Evolutionary conservation across 1,139 yeast genomes (phyloP), one percentile per base, ranked within the genome.

Genomic region (Saccharomyces hybrid): DNA sequence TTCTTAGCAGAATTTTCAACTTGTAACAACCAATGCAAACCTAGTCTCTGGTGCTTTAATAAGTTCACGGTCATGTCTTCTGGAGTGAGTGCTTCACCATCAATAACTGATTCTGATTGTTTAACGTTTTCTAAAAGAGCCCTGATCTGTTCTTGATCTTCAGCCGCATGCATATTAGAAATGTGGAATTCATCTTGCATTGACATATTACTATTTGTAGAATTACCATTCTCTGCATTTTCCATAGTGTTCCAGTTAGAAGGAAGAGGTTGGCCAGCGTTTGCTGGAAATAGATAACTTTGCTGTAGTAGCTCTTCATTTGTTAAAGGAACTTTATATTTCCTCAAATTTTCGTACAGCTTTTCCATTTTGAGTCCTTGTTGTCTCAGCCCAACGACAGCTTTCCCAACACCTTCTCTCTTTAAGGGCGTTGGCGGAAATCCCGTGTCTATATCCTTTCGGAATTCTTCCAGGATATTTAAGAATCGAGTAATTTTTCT

Each of bases 31-130:
- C 98, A 93, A 3, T 84, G 78, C 29, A 93, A 75, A 0, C 98
- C 98, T 57, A 85, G 75, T 54, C 89, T 77, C 71, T 93, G 99
- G 73, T 93, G 98, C 59, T 84, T 88, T 68, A 90, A 71, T 27
- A 89, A 73, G 46, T 79, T 78, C 7, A 89, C 79, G 4, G 83
- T 73, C 63, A 93, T 69, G 27, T 81, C 87, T 0, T 76, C 76
- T 0, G 98, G 98, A 0, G 96, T 88, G 16, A 77, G 73, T 2
- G 80, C 82, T 60, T 84, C 74, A 53, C 80, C 81, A 51, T 77
- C 80, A 11, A 66, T 63, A 48, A 69, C 73, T 28, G 73, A 73
- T 56, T 84, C 89, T 52, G 81, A 84, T 2, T 83, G 81, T 59
- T 78, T 77, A n/a, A 90, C 83, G 57, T 83, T 84, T 56, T 83